Evolutionary conservation across 1,284 basidiomycete species (phyloP).

Genomic region (Boletus smithii): DNA sequence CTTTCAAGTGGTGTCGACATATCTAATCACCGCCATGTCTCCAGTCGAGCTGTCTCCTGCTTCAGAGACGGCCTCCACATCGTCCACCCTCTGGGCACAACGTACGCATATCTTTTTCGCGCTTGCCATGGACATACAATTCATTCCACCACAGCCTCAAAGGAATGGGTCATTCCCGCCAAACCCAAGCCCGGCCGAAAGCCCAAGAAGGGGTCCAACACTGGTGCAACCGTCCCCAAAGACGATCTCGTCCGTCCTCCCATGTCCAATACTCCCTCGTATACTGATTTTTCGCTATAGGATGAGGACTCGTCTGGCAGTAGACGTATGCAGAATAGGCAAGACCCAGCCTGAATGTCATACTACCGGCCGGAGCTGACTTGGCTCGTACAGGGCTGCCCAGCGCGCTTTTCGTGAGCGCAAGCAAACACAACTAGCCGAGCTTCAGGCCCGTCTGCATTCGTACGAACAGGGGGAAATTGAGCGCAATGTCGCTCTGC

Average conservation of each 20-base stretch:
- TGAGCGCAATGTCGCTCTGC: slow-evolving; percentile 83
- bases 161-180: slow-evolving; percentile 88
- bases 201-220: slow-evolving; percentile 64
- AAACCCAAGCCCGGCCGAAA: slow-evolving; percentile 89
- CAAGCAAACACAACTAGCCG: slow-evolving; percentile 87
- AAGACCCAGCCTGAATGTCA: slow-evolving; percentile 14
- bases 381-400: slow-evolving; percentile 58
- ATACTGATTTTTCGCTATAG: slow-evolving; percentile 28
- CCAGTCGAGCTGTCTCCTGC: slow-evolving; percentile 31
- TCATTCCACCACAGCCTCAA: slow-evolving; percentile 56
- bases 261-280: neutral
- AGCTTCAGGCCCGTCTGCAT: slow-evolving; percentile 82
- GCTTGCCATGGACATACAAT: neutral
- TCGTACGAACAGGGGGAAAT: slow-evolving; percentile 89
- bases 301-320: slow-evolving; percentile 53
- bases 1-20: no score
- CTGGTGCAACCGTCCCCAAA: slow-evolving; percentile 33
- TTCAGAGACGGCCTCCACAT: slow-evolving; percentile 23
- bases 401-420: slow-evolving; percentile 90
- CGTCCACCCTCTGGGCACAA: slow-evolving; percentile 46
- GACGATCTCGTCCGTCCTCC: slow-evolving; percentile 46
- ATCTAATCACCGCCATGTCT: slow-evolving; percentile 26
- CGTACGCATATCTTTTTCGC: slow-evolving; percentile 31
- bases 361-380: slow-evolving; percentile 5
- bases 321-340: slow-evolving; percentile 76